Base-by-base conservation (phyloP, 2,329 filamentous ascomycete genomes). In the Talaromyces sp. region DNA sequence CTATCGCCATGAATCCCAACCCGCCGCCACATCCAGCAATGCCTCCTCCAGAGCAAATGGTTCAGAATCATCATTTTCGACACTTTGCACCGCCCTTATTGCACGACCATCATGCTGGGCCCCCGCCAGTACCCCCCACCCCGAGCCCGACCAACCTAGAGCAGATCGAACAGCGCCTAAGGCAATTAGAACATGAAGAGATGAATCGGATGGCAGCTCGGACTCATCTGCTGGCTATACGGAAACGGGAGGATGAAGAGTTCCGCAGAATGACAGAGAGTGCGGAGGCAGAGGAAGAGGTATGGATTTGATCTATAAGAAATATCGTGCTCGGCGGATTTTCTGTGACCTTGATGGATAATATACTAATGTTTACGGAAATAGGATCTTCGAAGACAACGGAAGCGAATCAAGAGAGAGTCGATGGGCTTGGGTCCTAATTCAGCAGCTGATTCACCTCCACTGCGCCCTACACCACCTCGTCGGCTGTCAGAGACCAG, bases 201-300 rank as follows among this genome's bases (percentile, higher is more conserved):
- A 71, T 70, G 48, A 63, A 62, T 30, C 70, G 72, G 22, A 71
- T 70, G 62, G 70, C 70, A 13, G 63, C 70, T 44, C 69, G 72
- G 44, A 70, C 65, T 43, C 69, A 71, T 45, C 54, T 73, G 29
- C 63, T 74, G 46, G 66, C 68, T 11, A 60, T 73, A 22, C 68
- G 72, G 36, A 74, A 73, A 55, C 70, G 70, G 13, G 72, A 75
- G 50, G 71, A 75, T 47, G 72, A 75, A 35, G 72, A 73, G 35
- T 74, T 74, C 41, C 69, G 71, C 51, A 64, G 67, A 59, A 64
- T 74, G 62, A 73, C 72, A 2, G 71, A 73, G 52, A 65, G 62
- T 59, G 71, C 71, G 9, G 72, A 74, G 53, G 66, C 61, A 10
- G 71, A 74, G 58, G 71, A 75, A 66, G 71, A 73, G 68, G 72